Conservation (phyloP, 2,329 filamentous ascomycete species). For the Aspergillus pseudotamarii region DNA sequence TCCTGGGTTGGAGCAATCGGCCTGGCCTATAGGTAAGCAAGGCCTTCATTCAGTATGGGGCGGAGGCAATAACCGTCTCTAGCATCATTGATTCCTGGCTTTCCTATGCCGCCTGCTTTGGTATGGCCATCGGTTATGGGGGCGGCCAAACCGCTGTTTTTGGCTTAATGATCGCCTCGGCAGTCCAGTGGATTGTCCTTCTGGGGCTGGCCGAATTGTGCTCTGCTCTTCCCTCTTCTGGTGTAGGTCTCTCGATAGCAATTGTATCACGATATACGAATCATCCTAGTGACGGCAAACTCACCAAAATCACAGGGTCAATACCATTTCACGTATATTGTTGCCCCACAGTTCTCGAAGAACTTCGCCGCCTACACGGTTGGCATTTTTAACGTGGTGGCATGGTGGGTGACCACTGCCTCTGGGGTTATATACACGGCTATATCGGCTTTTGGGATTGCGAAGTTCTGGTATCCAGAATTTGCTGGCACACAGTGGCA, state of each 20-base stretch:
- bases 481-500: slow-evolving; percentile 21
- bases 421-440: slow-evolving; percentile 19
- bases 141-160: slow-evolving; percentile 27
- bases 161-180: slow-evolving; percentile 21
- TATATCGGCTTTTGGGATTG: slow-evolving; percentile 21
- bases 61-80: not conserved
- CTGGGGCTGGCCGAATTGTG: slow-evolving; percentile 18
- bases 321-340: slow-evolving; percentile 34
- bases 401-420: slow-evolving; percentile 28
- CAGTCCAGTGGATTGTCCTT: slow-evolving; percentile 27
- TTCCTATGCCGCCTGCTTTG: slow-evolving; percentile 26
- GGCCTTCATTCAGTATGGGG: no score
- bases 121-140: slow-evolving; percentile 26
- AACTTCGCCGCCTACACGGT: slow-evolving; percentile 29
- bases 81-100: slow-evolving; percentile 31
- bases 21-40: slow-evolving; percentile 28
- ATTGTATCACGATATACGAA: not conserved
- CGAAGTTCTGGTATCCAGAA: slow-evolving; percentile 13
- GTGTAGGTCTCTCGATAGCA: slow-evolving; percentile 5
- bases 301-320: slow-evolving; percentile 23
- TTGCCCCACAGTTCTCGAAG: slow-evolving; percentile 24
- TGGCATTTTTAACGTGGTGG: slow-evolving; percentile 28
- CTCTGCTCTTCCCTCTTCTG: slow-evolving; percentile 20
- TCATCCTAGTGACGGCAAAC: not conserved
- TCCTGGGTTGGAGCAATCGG: slow-evolving; percentile 28